Conservation (phyloP, 805 yeast species). For the Cyberlindnera suaveolens region DNA sequence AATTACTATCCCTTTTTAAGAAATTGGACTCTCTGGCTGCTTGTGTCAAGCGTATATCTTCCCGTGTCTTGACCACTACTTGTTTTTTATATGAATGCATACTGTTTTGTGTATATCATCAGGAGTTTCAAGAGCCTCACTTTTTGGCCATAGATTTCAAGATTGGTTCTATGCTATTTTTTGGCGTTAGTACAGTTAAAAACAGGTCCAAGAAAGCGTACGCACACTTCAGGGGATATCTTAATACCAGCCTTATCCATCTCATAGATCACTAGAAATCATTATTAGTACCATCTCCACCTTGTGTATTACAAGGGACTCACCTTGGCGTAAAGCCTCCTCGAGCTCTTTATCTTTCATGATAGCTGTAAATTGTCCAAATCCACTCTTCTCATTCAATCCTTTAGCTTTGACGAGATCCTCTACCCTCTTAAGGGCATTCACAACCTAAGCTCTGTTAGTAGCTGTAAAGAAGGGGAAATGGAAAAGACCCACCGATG, state of each 20-base stretch:
- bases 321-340: conserved; percentile 7
- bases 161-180: conserved; percentile 7
- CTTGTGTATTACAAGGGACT: not conserved
- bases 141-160: conserved; percentile 8
- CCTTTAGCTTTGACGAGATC: conserved; percentile 7
- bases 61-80: too few species aligned
- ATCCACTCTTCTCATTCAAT: conserved; percentile 5
- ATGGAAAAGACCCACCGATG: conserved; percentile 3
- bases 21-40: too few species aligned
- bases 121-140: not conserved
- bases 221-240: conserved; percentile 8
- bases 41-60: too few species aligned
- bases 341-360: conserved; percentile 10
- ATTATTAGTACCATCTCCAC: not conserved
- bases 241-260: conserved; percentile 14
- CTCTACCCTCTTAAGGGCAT: conserved; percentile 6
- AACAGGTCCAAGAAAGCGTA: not conserved
- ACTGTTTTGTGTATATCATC: too few species aligned
- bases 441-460: too few species aligned
- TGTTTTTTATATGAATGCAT: too few species aligned
- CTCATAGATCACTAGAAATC: conserved; percentile 8
- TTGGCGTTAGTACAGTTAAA: not conserved
- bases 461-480: too few species aligned
- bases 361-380: conserved; percentile 5
- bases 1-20: too few species aligned